Evolutionary conservation across 495 filamentous ascomycete species (phyloP).

Genomic region (Penicillium malachiteum): DNA sequence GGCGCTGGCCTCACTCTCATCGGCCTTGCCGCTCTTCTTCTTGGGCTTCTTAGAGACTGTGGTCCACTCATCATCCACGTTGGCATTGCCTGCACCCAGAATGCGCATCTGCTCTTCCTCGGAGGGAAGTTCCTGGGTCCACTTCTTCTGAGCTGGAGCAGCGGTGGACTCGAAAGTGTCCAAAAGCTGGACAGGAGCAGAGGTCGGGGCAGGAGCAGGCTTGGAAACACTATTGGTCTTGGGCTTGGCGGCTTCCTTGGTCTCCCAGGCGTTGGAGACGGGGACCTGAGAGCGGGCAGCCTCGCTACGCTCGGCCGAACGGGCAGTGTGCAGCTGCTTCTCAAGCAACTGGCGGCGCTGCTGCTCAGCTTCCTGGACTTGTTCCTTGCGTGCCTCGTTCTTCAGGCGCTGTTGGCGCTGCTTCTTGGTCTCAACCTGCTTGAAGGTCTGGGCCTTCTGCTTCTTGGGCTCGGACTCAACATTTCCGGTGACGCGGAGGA

Average conservation of each 20-base stretch:
- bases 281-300: constrained; percentile 70
- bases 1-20: constrained; percentile 44
- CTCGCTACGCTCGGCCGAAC: constrained; percentile 72
- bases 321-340: constrained; percentile 75
- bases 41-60: constrained; percentile 70
- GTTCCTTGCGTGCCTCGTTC: constrained; percentile 68
- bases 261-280: constrained; percentile 61
- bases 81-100: constrained; percentile 49
- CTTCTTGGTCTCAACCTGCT: constrained; percentile 77
- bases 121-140: constrained; percentile 62
- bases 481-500: constrained; percentile 70
- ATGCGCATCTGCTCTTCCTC: constrained; percentile 85
- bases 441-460: constrained; percentile 57
- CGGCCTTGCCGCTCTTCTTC: constrained; percentile 46
- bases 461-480: constrained; percentile 62
- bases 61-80: constrained; percentile 65
- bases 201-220: constrained; percentile 25
- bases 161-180: constrained; percentile 69
- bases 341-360: constrained; percentile 69
- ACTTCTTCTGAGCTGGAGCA: constrained; percentile 34
- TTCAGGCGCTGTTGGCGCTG: constrained; percentile 84
- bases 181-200: constrained; percentile 54
- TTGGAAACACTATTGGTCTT: constrained; percentile 11
- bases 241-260: constrained; percentile 34
- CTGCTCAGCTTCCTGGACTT: constrained; percentile 71